Percentiles rank a stretch among this genome's conserved stretches.
Evolutionary conservation across 2,329 filamentous ascomycete genomes (phyloP).

Genomic region (Sclerotiophoma versabilis): DNA sequence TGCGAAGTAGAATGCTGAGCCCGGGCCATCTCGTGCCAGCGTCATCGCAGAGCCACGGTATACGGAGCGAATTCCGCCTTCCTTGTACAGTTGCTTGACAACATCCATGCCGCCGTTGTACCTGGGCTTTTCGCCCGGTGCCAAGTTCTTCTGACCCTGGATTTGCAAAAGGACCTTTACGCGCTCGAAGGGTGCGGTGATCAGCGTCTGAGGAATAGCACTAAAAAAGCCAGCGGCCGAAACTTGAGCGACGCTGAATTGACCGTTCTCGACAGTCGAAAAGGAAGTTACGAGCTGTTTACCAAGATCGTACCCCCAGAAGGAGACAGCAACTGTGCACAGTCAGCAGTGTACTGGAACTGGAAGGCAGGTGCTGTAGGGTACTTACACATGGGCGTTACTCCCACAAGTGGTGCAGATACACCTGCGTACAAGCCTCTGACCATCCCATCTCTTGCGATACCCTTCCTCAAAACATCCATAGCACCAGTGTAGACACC

Average conservation of each 20-base stretch:
- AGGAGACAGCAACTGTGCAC: slow-evolving; percentile 67
- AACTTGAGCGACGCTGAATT: slow-evolving; percentile 84
- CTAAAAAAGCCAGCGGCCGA: slow-evolving; percentile 92
- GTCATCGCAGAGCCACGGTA: slow-evolving; percentile 93
- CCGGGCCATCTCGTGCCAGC: slow-evolving; percentile 90
- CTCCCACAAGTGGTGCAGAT: slow-evolving; percentile 89
- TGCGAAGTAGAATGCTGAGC: slow-evolving; percentile 94
- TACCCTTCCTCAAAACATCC: slow-evolving; percentile 87
- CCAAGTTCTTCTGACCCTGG: slow-evolving; percentile 85
- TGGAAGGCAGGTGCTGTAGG: background rate
- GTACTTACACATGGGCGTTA: slow-evolving; percentile 96
- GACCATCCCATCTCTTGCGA: slow-evolving; percentile 82
- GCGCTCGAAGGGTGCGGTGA: slow-evolving; percentile 98
- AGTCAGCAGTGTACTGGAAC: slow-evolving; percentile 16
- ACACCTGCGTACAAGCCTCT: slow-evolving; percentile 94
- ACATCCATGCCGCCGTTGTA: slow-evolving; percentile 90
- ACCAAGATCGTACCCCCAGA: slow-evolving; percentile 92
- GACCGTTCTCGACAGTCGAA: slow-evolving; percentile 70
- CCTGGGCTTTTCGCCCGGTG: slow-evolving; percentile 88
- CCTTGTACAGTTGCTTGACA: slow-evolving; percentile 88
- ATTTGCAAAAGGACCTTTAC: slow-evolving; percentile 99
- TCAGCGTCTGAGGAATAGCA: slow-evolving; percentile 94
- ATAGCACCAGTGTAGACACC: slow-evolving; percentile 90
- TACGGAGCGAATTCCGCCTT: slow-evolving; percentile 88
- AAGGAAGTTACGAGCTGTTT: slow-evolving; percentile 81